phyloP scores from a whole-genome alignment of 1,139 yeast genomes.

The Debaryomyces sp. region DNA sequence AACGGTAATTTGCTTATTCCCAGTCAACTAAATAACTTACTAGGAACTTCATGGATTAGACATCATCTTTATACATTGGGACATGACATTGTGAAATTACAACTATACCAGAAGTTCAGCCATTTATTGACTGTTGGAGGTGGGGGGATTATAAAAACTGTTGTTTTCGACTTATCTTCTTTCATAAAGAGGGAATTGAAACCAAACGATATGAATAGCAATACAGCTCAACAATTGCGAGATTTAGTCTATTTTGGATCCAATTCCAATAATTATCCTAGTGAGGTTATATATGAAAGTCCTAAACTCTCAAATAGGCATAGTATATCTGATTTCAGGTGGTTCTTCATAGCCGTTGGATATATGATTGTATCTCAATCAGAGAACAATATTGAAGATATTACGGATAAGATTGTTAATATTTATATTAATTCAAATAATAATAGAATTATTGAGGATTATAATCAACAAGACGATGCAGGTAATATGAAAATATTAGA shows the following conservation, averaged over 20 bases:
- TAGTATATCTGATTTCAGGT: conserved; percentile 19
- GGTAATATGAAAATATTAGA: conserved; percentile 8
- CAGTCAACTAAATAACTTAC: conserved; percentile 13
- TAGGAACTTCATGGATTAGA: conserved; percentile 32
- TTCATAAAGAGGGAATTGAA: conserved; percentile 35
- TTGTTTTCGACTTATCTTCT: conserved; percentile 41
- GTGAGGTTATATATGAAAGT: not conserved
- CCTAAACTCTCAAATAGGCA: not conserved
- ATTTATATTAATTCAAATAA: conserved; percentile 30
- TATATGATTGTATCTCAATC: conserved; percentile 31
- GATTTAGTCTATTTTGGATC: conserved; percentile 24
- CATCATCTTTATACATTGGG: conserved; percentile 41
- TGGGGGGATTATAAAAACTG: conserved; percentile 38
- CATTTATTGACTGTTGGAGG: conserved; percentile 33
- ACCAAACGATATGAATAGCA: conserved; percentile 16
- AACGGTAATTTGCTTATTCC: not conserved
- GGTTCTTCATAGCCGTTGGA: conserved; percentile 44
- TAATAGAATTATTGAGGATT: conserved; percentile 2
- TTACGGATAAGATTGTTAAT: conserved; percentile 34
- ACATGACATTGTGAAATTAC: conserved; percentile 37
- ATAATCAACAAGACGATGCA: not conserved
- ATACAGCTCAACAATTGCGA: conserved; percentile 25
- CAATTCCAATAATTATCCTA: conserved; percentile 9
- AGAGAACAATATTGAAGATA: conserved; percentile 26
- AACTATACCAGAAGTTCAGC: conserved; percentile 38